Conservation (phyloP, 306 rosid species). For the Vicia faba region DNA sequence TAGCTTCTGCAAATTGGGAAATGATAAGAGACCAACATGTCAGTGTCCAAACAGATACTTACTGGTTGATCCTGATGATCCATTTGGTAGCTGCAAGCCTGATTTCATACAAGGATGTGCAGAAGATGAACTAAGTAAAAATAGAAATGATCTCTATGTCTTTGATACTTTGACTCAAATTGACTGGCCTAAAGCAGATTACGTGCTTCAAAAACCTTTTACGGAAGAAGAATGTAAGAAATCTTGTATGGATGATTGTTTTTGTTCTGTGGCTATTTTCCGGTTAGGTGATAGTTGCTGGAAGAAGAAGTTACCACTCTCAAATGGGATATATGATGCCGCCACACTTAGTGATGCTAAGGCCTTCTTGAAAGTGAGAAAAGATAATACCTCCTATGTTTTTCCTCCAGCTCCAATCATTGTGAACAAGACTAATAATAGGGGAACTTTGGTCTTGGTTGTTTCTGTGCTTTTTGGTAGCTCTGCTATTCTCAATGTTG, state of each 20-base stretch:
- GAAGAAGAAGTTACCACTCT: slow-evolving; percentile 55
- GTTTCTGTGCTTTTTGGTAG: slow-evolving; percentile 46
- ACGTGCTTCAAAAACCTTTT: slow-evolving; percentile 22
- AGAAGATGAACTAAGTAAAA: background rate
- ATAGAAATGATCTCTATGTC: slow-evolving; percentile 14
- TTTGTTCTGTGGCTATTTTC: slow-evolving; percentile 48
- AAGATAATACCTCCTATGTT: slow-evolving; percentile 24
- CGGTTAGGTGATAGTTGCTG: slow-evolving; percentile 42
- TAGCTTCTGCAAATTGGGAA: slow-evolving; percentile 32
- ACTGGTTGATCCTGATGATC: slow-evolving; percentile 39
- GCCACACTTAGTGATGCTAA: slow-evolving; percentile 31
- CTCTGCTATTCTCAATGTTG: slow-evolving; percentile 44
- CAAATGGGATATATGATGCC: slow-evolving; percentile 45
- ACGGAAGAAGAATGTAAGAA: slow-evolving; percentile 40
- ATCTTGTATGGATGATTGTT: slow-evolving; percentile 56
- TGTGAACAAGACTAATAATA: slow-evolving; percentile 22
- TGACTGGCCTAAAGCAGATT: slow-evolving; percentile 50
- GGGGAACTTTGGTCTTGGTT: slow-evolving; percentile 28
- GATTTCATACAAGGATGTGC: slow-evolving; percentile 48
- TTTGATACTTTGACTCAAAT: slow-evolving; percentile 20
- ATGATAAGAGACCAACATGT: slow-evolving; percentile 39
- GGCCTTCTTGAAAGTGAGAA: slow-evolving; percentile 50
- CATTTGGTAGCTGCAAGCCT: slow-evolving; percentile 45
- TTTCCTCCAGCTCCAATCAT: slow-evolving; percentile 19
- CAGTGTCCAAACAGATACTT: slow-evolving; percentile 48